These are phyloP conservation scores for Suhomyces kilbournensis DNA, from an alignment of 805 yeast species.

Conservation along the genomic window DNA sequence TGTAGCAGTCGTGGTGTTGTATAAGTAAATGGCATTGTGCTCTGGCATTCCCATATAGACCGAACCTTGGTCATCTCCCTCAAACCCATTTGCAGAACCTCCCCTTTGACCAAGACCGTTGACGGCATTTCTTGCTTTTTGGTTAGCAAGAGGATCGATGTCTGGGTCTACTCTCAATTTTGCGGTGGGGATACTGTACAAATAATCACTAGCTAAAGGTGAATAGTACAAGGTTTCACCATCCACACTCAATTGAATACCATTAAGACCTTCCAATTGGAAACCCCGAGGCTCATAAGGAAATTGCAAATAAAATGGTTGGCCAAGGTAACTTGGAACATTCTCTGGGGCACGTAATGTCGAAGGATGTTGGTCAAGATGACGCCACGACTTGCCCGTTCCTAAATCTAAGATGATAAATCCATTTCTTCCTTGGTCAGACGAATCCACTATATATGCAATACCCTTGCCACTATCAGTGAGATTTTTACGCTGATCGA, in stretches of 20 bases:
- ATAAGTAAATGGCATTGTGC: not conserved
- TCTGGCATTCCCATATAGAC: slow-evolving; percentile 1
- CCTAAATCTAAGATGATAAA: not conserved
- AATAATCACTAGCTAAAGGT: not conserved
- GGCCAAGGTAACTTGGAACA: not conserved
- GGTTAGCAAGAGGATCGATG: not conserved
- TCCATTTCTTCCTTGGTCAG: slow-evolving; percentile 1
- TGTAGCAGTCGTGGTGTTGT: not conserved
- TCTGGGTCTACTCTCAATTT: not conserved
- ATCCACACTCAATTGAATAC: slow-evolving; percentile 1
- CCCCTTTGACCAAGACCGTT: not conserved
- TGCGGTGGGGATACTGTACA: not conserved
- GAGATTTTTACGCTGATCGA: not conserved
- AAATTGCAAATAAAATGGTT: not conserved
- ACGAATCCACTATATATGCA: not conserved
- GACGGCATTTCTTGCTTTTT: not conserved
- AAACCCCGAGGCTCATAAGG: not conserved
- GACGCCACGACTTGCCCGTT: slow-evolving; percentile 2
- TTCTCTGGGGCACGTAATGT: not conserved
- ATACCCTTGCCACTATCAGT: not conserved
- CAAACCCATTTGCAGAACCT: not conserved
- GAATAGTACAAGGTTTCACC: slow-evolving; percentile 1
- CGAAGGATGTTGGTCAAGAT: slow-evolving; percentile 1
- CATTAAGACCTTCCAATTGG: not conserved
- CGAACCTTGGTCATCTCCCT: not conserved